Percentiles rank a stretch among this genome's conserved stretches.
These are phyloP conservation scores for Xylariomycetidae sp. DNA, from an alignment of 2,329 filamentous ascomycete genomes.

Conservation along the genomic window DNA sequence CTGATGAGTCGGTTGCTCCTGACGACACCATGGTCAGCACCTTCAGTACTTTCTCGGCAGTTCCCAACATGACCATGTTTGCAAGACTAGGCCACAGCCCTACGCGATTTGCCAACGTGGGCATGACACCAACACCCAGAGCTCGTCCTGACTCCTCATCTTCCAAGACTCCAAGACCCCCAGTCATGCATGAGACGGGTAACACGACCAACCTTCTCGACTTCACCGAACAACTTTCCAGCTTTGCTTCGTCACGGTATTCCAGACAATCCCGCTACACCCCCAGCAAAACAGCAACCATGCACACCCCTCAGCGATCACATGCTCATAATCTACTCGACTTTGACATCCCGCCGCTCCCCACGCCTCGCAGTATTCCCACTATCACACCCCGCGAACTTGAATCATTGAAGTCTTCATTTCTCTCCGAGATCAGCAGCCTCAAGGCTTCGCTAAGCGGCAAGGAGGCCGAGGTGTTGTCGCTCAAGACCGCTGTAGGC, in stretches of 20 bases:
- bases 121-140: conserved; percentile 32
- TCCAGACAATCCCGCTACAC: neutral
- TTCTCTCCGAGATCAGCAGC: conserved; percentile 90
- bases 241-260: conserved; percentile 16
- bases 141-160: conserved; percentile 30
- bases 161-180: conserved; percentile 30
- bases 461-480: conserved; percentile 86
- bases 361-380: conserved; percentile 86
- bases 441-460: conserved; percentile 87
- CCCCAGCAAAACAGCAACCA: neutral
- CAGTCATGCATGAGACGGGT: conserved; percentile 35
- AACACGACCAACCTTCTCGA: conserved; percentile 80
- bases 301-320: conserved; percentile 47
- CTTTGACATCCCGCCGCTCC: conserved; percentile 89
- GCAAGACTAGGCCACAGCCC: conserved; percentile 67
- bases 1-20: conserved; percentile 42
- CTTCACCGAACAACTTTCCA: conserved; percentile 69
- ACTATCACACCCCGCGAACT: conserved; percentile 88
- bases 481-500: conserved; percentile 78
- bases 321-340: conserved; percentile 82
- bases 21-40: conserved; percentile 76
- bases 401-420: conserved; percentile 85
- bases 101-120: conserved; percentile 42
- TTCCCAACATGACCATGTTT: conserved; percentile 83
- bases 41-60: conserved; percentile 84